Evolutionary conservation across 2,329 filamentous ascomycete genomes (phyloP).

Genomic region (Penicillium sp.): DNA sequence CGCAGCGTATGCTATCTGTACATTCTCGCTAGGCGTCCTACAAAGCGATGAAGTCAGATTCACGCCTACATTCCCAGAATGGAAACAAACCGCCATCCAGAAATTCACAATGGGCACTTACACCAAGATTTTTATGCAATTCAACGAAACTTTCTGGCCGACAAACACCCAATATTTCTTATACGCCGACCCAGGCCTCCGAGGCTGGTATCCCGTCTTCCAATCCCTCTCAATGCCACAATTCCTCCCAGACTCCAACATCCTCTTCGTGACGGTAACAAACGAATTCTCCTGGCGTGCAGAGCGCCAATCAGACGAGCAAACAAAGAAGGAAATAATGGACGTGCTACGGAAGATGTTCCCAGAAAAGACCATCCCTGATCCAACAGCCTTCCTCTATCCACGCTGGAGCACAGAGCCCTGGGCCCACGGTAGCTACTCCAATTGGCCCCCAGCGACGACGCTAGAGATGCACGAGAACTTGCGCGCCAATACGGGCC

Average conservation of each 20-base stretch:
- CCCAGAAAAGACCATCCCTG: conserved; percentile 55
- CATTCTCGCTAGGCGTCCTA: conserved; percentile 68
- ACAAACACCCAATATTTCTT: conserved; percentile 54
- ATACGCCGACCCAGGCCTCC: conserved; percentile 50
- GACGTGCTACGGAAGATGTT: conserved; percentile 63
- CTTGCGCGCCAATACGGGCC: conserved; percentile 62
- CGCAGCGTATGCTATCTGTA: conserved; percentile 65
- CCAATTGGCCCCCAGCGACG: conserved; percentile 66
- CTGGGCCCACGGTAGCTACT: conserved; percentile 62
- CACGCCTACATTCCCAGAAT: conserved; percentile 58
- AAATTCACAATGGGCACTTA: conserved; percentile 70
- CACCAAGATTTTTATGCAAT: conserved; percentile 72
- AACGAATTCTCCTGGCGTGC: conserved; percentile 57
- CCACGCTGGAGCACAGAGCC: conserved; percentile 57
- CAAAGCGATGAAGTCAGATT: conserved; percentile 63
- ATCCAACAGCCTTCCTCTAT: conserved; percentile 62
- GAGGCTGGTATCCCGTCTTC: conserved; percentile 62
- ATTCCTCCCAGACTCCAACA: conserved; percentile 62
- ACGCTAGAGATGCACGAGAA: conserved; percentile 68
- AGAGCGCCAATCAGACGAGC: conserved; percentile 59
- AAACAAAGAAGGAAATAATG: conserved; percentile 59
- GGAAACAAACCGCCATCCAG: conserved; percentile 65
- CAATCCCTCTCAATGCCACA: conserved; percentile 61
- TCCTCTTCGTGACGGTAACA: conserved; percentile 66
- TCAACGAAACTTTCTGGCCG: conserved; percentile 67